These are phyloP conservation scores for Ophiostoma perfectum DNA, from an alignment of 2,329 filamentous ascomycete genomes.

Conservation along the genomic window DNA sequence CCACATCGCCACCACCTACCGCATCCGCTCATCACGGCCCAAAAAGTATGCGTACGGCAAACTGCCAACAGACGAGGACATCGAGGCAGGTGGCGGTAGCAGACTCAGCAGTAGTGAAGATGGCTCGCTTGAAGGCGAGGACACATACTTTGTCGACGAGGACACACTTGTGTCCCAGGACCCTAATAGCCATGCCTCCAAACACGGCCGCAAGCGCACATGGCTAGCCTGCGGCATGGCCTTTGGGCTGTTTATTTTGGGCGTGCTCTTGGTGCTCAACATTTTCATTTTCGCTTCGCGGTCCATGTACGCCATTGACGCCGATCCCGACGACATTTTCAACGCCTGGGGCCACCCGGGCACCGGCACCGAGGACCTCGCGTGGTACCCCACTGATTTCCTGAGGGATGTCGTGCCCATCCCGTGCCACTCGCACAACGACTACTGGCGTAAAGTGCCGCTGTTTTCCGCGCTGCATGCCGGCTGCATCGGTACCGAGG, in stretches of 20 bases:
- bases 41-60: conserved; percentile 18
- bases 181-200: conserved; percentile 21
- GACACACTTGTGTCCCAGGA: conserved; percentile 21
- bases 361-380: conserved; percentile 36
- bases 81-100: not conserved
- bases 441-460: conserved; percentile 62
- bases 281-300: conserved; percentile 24
- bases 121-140: not conserved
- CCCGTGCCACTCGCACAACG: conserved; percentile 57
- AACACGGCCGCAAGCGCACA: not conserved
- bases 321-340: conserved; percentile 31
- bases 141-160: conserved; percentile 23
- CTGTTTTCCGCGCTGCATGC: conserved; percentile 56
- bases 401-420: conserved; percentile 38
- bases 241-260: conserved; percentile 34
- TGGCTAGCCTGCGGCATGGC: conserved; percentile 31
- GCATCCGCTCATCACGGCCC: conserved; percentile 18
- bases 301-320: conserved; percentile 19
- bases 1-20: conserved; percentile 23
- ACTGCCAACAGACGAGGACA: conserved; percentile 8
- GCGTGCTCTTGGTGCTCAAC: conserved; percentile 24
- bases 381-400: conserved; percentile 48
- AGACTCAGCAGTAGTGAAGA: not conserved
- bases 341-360: conserved; percentile 36
- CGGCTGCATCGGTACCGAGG: conserved; percentile 60